Percentiles rank a stretch among this genome's conserved stretches.
These are phyloP conservation scores for Ganoderma sp. DNA, from an alignment of 1,284 basidiomycete genomes.

Conservation along the genomic window DNA sequence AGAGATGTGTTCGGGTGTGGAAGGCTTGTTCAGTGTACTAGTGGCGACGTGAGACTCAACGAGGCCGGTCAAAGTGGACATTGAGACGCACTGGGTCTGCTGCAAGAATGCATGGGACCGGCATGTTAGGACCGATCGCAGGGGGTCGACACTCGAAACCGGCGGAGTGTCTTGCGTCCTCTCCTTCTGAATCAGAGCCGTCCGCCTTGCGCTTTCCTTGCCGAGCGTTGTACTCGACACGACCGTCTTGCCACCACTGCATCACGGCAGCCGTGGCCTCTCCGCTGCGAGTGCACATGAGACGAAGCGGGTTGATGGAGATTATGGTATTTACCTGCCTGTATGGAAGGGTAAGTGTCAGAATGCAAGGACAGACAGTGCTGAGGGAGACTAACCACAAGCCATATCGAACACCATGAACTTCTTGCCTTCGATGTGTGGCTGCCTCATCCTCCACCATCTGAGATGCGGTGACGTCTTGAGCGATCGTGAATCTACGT, in stretches of 20 bases:
- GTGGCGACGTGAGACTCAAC: not conserved
- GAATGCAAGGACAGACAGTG: not conserved
- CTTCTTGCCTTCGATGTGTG: slow-evolving; percentile 28
- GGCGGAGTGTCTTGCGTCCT: slow-evolving; percentile 4
- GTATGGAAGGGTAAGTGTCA: slow-evolving; percentile 7
- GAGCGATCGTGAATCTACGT: slow-evolving; percentile 19
- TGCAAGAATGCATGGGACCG: slow-evolving; percentile 37
- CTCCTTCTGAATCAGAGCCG: slow-evolving; percentile 19
- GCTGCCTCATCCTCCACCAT: slow-evolving; percentile 50
- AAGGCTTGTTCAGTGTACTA: slow-evolving; percentile 61
- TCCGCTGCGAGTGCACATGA: slow-evolving; percentile 29
- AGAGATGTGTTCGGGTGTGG: slow-evolving; percentile 50
- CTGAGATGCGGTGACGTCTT: slow-evolving; percentile 38
- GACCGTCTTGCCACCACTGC: slow-evolving; percentile 40
- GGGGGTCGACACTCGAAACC: slow-evolving; percentile 22
- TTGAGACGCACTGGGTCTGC: slow-evolving; percentile 48
- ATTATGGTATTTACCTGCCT: slow-evolving; percentile 33
- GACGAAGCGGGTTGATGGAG: not conserved
- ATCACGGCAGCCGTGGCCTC: slow-evolving; percentile 38
- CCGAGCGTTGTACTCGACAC: slow-evolving; percentile 23
- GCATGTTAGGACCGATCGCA: slow-evolving; percentile 29
- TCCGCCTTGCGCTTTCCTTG: slow-evolving; percentile 13
- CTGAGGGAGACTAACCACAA: slow-evolving; percentile 47
- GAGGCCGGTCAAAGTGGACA: not conserved
- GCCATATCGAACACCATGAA: slow-evolving; percentile 55